A percentile compares a stretch with the other conserved stretches of the same genome.
These are phyloP conservation scores for Sporothrix curviconia DNA, from an alignment of 2,329 filamentous ascomycete genomes.

Conservation along the genomic window DNA sequence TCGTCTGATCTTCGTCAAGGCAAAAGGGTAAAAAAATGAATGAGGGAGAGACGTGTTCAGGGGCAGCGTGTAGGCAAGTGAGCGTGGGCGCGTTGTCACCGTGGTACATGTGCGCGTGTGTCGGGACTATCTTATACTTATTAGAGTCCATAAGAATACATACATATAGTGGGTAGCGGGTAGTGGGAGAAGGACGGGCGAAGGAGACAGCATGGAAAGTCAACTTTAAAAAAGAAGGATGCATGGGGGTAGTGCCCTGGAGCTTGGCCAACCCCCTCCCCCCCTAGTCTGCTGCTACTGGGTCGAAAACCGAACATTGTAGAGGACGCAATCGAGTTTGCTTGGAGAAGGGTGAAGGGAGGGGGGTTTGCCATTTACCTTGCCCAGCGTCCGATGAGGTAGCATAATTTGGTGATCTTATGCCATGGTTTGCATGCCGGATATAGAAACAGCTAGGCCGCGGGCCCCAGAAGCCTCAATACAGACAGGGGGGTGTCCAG, in stretches of 20 bases:
- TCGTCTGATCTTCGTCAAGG: conserved; percentile 40
- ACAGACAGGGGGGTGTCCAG: conserved; percentile 7
- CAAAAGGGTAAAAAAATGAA: conserved; percentile 23
- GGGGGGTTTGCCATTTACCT: conserved; percentile 32
- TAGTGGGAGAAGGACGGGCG: not conserved
- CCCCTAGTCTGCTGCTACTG: conserved; percentile 7
- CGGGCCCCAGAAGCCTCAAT: not conserved
- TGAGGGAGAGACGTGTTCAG: not conserved
- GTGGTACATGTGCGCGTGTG: not conserved
- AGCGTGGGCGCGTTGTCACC: not conserved
- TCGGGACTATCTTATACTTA: conserved; percentile 10
- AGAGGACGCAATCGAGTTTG: not conserved
- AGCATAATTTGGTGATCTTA: conserved; percentile 56
- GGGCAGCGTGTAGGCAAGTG: conserved; percentile 2
- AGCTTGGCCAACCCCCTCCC: not conserved
- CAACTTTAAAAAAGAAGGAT: conserved; percentile 2
- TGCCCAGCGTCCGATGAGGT: conserved; percentile 41
- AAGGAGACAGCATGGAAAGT: not conserved
- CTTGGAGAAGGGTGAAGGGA: not conserved
- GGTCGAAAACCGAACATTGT: conserved; percentile 32
- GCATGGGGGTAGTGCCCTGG: not conserved
- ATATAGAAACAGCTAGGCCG: conserved; percentile 40
- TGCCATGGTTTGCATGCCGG: conserved; percentile 45
- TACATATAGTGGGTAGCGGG: not conserved
- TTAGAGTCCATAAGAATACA: not conserved